These are phyloP conservation scores for Syzygium aqueum DNA, from an alignment of 345 rosid species.

Conservation along the genomic window DNA sequence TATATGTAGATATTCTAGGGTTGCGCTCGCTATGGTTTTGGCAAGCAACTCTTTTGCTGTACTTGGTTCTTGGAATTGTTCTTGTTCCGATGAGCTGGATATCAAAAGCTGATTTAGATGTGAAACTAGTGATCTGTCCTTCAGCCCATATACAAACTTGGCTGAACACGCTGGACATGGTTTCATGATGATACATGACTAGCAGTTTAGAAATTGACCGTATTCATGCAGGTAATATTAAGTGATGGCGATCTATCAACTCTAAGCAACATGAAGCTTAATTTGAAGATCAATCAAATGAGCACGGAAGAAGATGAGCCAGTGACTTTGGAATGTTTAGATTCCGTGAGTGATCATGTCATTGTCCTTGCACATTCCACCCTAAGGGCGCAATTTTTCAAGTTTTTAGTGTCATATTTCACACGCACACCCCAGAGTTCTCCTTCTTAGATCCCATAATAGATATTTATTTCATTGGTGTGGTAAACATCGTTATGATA, in stretches of 20 bases:
- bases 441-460: neutral
- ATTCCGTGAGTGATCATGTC: neutral
- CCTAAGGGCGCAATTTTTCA: rapidly evolving
- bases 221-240: neutral
- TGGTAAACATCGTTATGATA: neutral
- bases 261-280: neutral
- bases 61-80: neutral
- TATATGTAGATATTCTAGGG: neutral
- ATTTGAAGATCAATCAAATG: neutral
- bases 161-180: neutral
- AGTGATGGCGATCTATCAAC: neutral
- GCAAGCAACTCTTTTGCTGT: neutral
- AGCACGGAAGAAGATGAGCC: neutral
- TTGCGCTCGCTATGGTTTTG: neutral
- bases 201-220: neutral
- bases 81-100: neutral
- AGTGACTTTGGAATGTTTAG: neutral
- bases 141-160: neutral
- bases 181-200: neutral
- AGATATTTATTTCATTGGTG: neutral
- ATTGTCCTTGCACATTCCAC: neutral
- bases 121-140: neutral
- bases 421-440: neutral
- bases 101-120: neutral
- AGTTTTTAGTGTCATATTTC: neutral